phyloP scores from a whole-genome alignment of 2,329 filamentous ascomycete genomes.

The Trichophyton equinum region DNA sequence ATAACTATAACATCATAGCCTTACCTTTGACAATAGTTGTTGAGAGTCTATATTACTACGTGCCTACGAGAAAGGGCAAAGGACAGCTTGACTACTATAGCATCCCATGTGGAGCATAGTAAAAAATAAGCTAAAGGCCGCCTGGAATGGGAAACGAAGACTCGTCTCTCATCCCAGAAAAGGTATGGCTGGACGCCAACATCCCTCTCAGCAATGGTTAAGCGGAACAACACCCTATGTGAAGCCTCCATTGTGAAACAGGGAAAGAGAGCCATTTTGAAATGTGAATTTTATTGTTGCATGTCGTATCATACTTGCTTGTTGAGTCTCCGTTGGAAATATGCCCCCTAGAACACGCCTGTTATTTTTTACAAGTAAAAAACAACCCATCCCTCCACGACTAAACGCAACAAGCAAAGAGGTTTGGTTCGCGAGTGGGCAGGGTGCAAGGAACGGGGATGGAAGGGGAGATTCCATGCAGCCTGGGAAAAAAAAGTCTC shows the following conservation, averaged over 20 bases:
- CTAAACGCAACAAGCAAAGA: not conserved
- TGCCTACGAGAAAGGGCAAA: not conserved
- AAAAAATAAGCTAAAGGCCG: not conserved
- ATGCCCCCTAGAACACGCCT: not conserved
- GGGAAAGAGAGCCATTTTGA: conserved; percentile 18
- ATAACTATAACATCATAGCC: too few relatives aligned
- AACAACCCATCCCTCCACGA: not conserved
- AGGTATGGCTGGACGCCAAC: not conserved
- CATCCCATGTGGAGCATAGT: not conserved
- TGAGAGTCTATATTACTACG: not conserved
- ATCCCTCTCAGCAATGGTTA: conserved; percentile 43
- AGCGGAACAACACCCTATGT: conserved; percentile 45
- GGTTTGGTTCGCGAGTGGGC: not conserved
- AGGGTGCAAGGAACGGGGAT: not conserved
- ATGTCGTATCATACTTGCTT: conserved; percentile 7
- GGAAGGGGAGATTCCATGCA: not conserved
- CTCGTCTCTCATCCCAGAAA: not conserved
- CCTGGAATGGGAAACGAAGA: not conserved
- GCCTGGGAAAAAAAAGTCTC: not conserved
- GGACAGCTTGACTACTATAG: not conserved
- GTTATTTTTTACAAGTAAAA: not conserved
- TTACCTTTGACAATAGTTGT: too few relatives aligned
- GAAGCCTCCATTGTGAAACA: conserved; percentile 47
- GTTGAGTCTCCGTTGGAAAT: not conserved
- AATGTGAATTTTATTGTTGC: conserved; percentile 9